Base-by-base conservation (phyloP, 805 yeast species). In the Cyberlindnera petersonii region DNA sequence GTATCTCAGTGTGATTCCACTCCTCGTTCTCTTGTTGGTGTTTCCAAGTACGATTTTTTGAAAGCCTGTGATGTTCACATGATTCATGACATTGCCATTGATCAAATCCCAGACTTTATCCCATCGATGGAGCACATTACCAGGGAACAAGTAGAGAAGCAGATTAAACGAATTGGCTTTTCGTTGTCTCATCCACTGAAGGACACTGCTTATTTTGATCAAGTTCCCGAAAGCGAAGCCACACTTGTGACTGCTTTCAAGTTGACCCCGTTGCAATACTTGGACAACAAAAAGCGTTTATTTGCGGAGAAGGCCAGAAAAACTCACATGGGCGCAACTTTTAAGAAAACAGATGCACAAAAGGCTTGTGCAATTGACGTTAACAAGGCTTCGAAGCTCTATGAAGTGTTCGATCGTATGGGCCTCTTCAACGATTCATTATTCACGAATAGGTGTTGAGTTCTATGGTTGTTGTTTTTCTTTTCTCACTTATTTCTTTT, bases 291-390 rank as follows among this genome's bases (percentile, higher is more conserved):
- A 64, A 78, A 88, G 62, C 74, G 98, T 48, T 71, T 91, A 20
- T 93, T 91, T 64, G 77, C 79, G 42, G 98, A 91, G 60, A 91
- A 88, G 66, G 93, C 89, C 23, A 78, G 77, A 49, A 75, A 96
- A 36, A 63, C 79, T 52, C 77, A 76, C 51, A 66, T 69, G 35
- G 82, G 81, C 21, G 68, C 79, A 56, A 91, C 93, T 20, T 91
- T 91, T 65, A 80, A 96, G 65, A 81, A 97, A 65, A 93, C 98
- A 0, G 98, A 91, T 63, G 95, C 97, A 7, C 98, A 91, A 64
- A 93, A 93, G 68, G 96, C 97, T 6, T 91, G 98, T 61, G 77
- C 95, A 48, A 89, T 93, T 49, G 98, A 93, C 62, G 98, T 91
- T 31, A 93, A 93, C 63, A 93, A 93, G 63, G 97, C 97, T 2